Conservation (phyloP, 192 early-diverging fungal species). For the Umbelopsis sp. region DNA sequence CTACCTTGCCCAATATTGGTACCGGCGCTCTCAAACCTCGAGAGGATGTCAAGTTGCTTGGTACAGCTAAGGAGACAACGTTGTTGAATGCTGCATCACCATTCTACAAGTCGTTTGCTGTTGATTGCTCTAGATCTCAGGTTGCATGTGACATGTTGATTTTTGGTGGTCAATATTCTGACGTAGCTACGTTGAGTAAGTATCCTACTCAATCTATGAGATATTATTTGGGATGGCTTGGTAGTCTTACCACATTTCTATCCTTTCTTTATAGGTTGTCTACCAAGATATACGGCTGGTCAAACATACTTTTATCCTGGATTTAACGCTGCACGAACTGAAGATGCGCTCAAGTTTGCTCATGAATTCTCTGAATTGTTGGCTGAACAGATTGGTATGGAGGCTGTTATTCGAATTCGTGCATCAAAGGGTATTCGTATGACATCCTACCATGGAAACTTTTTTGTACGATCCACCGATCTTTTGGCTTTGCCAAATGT, state of each 20-base stretch:
- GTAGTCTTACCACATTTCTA: neutral
- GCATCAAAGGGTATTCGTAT: constrained; percentile 88
- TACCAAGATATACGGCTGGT: constrained; percentile 88
- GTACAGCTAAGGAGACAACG: constrained; percentile 86
- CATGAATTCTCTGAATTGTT: constrained; percentile 83
- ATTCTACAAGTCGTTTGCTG: constrained; percentile 93
- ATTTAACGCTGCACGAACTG: constrained; percentile 79
- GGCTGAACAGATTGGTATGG: constrained; percentile 77
- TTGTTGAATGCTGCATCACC: constrained; percentile 79
- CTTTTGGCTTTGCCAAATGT: constrained; percentile 90
- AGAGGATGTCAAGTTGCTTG: constrained; percentile 84
- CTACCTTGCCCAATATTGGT: constrained; percentile 79
- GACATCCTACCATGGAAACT: constrained; percentile 94
- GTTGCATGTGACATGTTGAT: constrained; percentile 88
- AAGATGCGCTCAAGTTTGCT: constrained; percentile 84
- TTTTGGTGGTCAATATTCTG: constrained; percentile 83
- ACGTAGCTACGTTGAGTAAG: constrained; percentile 86
- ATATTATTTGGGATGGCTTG: too few relatives aligned
- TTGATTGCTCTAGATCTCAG: constrained; percentile 89
- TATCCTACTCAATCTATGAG: too few relatives aligned
- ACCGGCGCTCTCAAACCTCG: constrained; percentile 81
- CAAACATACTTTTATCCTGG: constrained; percentile 87
- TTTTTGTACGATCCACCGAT: constrained; percentile 95
- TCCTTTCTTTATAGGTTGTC: constrained; percentile 50
- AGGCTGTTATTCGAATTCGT: constrained; percentile 92